Evolutionary conservation across 805 yeast species (phyloP), one percentile per base, ranked within the genome.

Genomic region (Metschnikowia hibisci): DNA sequence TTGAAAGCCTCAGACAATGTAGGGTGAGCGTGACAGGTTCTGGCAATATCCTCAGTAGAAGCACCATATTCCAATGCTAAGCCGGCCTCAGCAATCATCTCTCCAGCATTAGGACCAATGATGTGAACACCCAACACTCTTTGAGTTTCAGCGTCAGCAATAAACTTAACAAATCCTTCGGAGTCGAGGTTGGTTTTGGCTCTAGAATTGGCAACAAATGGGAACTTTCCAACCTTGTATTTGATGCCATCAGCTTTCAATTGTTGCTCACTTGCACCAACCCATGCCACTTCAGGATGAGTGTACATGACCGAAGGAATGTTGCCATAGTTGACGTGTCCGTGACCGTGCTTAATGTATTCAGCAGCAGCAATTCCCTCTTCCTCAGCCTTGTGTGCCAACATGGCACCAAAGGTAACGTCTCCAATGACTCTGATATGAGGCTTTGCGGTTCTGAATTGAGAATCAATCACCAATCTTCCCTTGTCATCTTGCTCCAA

Each of bases 201-300:
- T 77, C 99, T 88, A 42, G 99, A 93, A 81, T 93, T 93, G 58
- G 99, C 99, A 61, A 88, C 77, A 76, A 93, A 93, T 66, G 98
- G 96, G 89, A 91, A 93, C 74, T 93, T 93, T 64, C 99, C 99
- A 48, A 86, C 79, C 70, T 84, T 90, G 80, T 85, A 93, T 58
- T 83, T 77, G 67, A 89, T 81, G 57, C 96, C 96, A 58, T 88
- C 88, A 57, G 78, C 90, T 77, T 91, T 90, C 66, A 90, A 79
- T 71, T 90, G 90, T 74, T 90, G 83, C 74, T 93, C 99, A 62
- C 82, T 86, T 71, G 87, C 87, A 58, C 99, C 99, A 56, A 87
- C 96, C 99, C 99, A 93, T 41, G 98, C 98, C 56, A 93, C 96
- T 76, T 93, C 99, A 52, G 99, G 99, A 73, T 89, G 96, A 39